These are phyloP conservation scores for Daedaleopsis sinensis DNA, from an alignment of 768 basidiomycete species.

Conservation along the genomic window DNA sequence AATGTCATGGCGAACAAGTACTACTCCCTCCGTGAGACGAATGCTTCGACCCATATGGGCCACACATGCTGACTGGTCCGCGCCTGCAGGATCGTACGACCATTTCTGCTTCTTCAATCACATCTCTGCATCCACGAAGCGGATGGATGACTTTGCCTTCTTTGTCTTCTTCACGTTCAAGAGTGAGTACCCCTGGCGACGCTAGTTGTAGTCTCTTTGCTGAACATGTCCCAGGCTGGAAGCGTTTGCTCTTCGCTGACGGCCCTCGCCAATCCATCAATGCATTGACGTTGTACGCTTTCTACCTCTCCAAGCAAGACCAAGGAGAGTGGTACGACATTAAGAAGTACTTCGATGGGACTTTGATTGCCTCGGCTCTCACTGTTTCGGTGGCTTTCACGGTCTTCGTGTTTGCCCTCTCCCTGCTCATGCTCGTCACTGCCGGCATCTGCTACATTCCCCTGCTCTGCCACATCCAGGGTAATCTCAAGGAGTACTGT, in stretches of 20 bases:
- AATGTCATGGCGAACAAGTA: slow-evolving; percentile 97
- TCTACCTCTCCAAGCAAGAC: slow-evolving; percentile 63
- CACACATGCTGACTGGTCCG: slow-evolving; percentile 1
- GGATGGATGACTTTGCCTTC: slow-evolving; percentile 97
- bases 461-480: slow-evolving; percentile 93
- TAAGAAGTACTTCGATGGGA: slow-evolving; percentile 78
- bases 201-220: background rate
- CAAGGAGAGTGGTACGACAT: slow-evolving; percentile 66
- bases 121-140: slow-evolving; percentile 94
- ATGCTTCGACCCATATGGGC: slow-evolving; percentile 15
- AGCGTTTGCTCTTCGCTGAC: slow-evolving; percentile 87
- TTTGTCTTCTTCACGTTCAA: slow-evolving; percentile 99
- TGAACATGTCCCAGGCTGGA: slow-evolving; percentile 62
- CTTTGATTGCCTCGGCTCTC: slow-evolving; percentile 74
- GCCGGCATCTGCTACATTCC: slow-evolving; percentile 92
- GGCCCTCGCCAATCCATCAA: slow-evolving; percentile 98
- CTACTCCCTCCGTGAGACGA: slow-evolving; percentile 82
- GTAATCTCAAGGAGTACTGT: slow-evolving; percentile 98
- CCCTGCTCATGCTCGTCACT: slow-evolving; percentile 75
- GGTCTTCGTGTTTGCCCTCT: slow-evolving; percentile 83
- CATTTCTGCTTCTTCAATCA: slow-evolving; percentile 99
- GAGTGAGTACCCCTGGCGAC: slow-evolving; percentile 53
- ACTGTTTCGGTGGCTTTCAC: slow-evolving; percentile 92
- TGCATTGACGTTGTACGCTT: slow-evolving; percentile 93
- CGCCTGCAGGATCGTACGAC: slow-evolving; percentile 79